A percentile compares a stretch with the other conserved stretches of the same genome.
phyloP scores from a whole-genome alignment of 441 rosid genomes.

The Syzygium syzygioides region DNA sequence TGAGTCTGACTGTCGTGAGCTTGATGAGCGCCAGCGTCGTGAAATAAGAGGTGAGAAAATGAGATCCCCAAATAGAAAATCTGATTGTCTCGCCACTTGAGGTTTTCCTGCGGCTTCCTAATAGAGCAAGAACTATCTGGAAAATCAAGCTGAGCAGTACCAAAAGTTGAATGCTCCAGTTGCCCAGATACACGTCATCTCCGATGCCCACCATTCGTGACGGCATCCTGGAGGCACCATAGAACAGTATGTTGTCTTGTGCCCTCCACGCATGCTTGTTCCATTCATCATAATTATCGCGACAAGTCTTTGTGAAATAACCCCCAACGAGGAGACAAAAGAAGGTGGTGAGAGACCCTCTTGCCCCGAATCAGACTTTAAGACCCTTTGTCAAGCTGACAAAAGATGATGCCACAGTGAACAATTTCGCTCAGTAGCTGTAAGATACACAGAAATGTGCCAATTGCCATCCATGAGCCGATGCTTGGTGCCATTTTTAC shows the following conservation, averaged over 20 bases:
- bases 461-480: no score
- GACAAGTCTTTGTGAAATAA: no score
- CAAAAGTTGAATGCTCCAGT: not conserved
- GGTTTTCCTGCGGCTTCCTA: not conserved
- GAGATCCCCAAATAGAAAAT: not conserved
- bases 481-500: not conserved
- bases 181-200: not conserved
- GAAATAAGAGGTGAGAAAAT: not conserved
- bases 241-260: no score
- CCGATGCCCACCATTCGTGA: not conserved
- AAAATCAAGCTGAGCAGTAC: not conserved
- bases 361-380: no score
- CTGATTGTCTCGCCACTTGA: not conserved
- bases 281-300: no score
- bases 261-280: no score
- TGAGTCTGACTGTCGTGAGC: not conserved
- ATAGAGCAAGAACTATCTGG: not conserved
- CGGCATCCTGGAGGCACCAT: not conserved
- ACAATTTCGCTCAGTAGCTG: no score
- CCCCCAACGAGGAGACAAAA: no score
- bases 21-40: not conserved
- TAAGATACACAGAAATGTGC: no score
- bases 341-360: no score
- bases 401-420: no score
- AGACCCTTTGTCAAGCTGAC: no score